A percentile compares a stretch with the other conserved stretches of the same genome.
These are phyloP conservation scores for Verticillium dahliae DNA, from an alignment of 2,329 filamentous ascomycete species.

Conservation along the genomic window DNA sequence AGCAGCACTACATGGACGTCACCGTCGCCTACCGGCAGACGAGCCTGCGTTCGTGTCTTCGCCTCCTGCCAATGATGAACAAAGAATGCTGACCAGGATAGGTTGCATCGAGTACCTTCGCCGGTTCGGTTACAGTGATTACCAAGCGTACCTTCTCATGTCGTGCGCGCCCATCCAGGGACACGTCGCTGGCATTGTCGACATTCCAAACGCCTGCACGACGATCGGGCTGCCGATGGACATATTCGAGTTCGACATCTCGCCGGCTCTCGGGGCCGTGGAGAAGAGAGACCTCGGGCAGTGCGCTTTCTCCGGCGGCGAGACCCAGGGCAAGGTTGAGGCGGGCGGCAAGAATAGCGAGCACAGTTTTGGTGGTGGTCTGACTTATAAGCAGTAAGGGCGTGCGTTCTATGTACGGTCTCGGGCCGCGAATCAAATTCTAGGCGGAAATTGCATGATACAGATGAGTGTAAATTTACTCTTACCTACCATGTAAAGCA, in stretches of 20 bases:
- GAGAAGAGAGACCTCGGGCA: constrained; percentile 22
- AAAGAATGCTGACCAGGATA: constrained; percentile 9
- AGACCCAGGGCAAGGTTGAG: constrained; percentile 34
- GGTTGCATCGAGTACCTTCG: constrained; percentile 73
- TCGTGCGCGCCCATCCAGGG: constrained; percentile 84
- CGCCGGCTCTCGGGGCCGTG: constrained; percentile 50
- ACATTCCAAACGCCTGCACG: constrained; percentile 87
- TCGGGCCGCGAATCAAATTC: neutral
- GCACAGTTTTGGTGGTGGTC: constrained; percentile 41
- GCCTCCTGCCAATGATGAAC: neutral
- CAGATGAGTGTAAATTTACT: no score
- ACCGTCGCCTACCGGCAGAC: constrained; percentile 84
- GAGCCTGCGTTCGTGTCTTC: constrained; percentile 44
- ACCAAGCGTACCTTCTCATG: constrained; percentile 81
- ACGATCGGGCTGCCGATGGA: constrained; percentile 85
- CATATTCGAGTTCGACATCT: constrained; percentile 92
- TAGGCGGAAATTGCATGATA: neutral
- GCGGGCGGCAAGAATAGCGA: constrained; percentile 39
- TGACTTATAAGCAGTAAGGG: constrained; percentile 35
- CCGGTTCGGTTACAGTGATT: constrained; percentile 62
- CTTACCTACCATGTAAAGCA: no score
- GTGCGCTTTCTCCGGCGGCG: constrained; percentile 58
- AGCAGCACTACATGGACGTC: constrained; percentile 83
- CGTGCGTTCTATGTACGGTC: neutral
- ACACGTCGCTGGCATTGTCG: constrained; percentile 82